Evolutionary conservation across 2,329 filamentous ascomycete species (phyloP).

Genomic region (Berkeleyomyces basicola): DNA sequence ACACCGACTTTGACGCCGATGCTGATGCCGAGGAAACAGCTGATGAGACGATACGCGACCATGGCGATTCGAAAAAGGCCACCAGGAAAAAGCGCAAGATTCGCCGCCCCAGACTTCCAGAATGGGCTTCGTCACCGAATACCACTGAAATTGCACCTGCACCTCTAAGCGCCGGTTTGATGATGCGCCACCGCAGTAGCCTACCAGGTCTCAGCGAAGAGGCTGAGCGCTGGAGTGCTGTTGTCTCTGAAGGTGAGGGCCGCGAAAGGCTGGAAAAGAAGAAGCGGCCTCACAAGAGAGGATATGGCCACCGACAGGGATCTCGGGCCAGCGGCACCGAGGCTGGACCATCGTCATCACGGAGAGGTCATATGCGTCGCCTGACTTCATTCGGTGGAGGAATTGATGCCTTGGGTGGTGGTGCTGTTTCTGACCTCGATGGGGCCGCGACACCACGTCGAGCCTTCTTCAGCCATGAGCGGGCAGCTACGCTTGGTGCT

Average conservation of each 20-base stretch:
- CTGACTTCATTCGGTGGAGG: conserved; percentile 49
- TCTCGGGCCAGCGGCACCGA: conserved; percentile 15
- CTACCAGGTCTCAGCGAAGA: conserved; percentile 43
- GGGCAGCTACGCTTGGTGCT: conserved; percentile 55
- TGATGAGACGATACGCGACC: conserved; percentile 38
- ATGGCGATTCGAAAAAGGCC: conserved; percentile 31
- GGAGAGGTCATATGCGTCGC: conserved; percentile 42
- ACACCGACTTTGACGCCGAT: conserved; percentile 33
- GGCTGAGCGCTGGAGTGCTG: conserved; percentile 31
- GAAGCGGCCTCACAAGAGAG: conserved; percentile 5
- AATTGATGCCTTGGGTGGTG: neutral
- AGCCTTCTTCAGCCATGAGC: conserved; percentile 43
- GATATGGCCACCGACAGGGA: conserved; percentile 4
- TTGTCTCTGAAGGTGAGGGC: conserved; percentile 58
- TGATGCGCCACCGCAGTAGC: conserved; percentile 48
- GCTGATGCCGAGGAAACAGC: conserved; percentile 76
- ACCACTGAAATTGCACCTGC: conserved; percentile 24
- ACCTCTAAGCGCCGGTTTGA: conserved; percentile 23
- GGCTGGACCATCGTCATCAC: conserved; percentile 4
- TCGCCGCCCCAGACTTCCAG: conserved; percentile 34
- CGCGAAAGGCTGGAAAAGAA: conserved; percentile 40
- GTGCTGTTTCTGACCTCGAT: conserved; percentile 44
- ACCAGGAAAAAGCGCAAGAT: conserved; percentile 50
- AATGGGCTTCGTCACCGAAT: conserved; percentile 45
- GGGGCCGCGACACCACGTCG: conserved; percentile 35